These are phyloP conservation scores for Pseudogymnoascus sp. DNA, from an alignment of 2,329 filamentous ascomycete species.

Conservation along the genomic window DNA sequence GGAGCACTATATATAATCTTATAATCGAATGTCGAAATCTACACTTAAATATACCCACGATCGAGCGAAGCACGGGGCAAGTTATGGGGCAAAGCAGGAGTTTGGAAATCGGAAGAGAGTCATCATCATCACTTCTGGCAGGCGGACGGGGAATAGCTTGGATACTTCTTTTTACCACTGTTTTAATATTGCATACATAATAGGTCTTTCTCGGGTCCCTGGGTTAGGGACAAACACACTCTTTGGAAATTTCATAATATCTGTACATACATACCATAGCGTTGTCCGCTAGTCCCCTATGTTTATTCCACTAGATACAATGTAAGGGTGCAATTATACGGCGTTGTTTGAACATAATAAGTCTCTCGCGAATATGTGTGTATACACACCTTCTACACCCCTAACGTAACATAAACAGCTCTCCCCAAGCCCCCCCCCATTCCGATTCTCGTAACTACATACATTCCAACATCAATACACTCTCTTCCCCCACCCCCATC, in stretches of 20 bases:
- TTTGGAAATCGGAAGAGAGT: background rate
- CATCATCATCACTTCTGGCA: slow-evolving; percentile 4
- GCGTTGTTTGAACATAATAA: background rate
- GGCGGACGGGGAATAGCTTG: background rate
- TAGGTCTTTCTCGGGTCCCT: background rate
- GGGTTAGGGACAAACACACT: background rate
- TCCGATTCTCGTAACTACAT: background rate
- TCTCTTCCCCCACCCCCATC: background rate
- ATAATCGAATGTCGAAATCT: slow-evolving; percentile 8
- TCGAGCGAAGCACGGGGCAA: background rate
- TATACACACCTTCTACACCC: background rate
- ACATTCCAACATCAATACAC: background rate
- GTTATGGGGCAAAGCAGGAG: slow-evolving; percentile 1
- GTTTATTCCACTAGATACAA: background rate
- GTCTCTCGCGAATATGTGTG: background rate
- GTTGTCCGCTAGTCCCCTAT: slow-evolving; percentile 1
- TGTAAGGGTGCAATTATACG: background rate
- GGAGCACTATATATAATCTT: slow-evolving; percentile 1
- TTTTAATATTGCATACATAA: slow-evolving; percentile 6
- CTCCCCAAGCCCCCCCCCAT: background rate
- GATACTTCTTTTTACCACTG: background rate
- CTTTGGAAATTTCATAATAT: background rate
- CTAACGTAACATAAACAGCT: background rate
- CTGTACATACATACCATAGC: background rate
- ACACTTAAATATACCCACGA: slow-evolving; percentile 6